A percentile compares a stretch with the other conserved stretches of the same genome.
Conservation (phyloP, 2,329 filamentous ascomycete genomes). For the Calonectria pauciramosa region DNA sequence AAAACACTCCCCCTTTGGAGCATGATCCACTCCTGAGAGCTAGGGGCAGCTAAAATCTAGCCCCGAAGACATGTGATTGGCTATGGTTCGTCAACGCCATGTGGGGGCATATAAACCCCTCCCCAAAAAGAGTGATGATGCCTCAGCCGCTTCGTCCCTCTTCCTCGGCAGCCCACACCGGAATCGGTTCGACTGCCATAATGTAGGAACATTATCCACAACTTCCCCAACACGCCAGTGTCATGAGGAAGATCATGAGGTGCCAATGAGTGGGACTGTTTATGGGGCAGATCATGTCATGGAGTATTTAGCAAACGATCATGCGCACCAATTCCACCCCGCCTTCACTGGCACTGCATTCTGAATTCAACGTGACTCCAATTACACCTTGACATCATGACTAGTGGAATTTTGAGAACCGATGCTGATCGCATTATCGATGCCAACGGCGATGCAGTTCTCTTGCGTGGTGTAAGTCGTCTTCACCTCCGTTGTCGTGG, state of each 20-base stretch:
- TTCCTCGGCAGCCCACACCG: no score
- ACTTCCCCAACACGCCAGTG: no score
- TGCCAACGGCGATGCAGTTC: constrained; percentile 56
- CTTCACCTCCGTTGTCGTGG: no score
- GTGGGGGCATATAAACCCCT: constrained; percentile 1
- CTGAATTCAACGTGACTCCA: neutral
- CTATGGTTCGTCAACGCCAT: neutral
- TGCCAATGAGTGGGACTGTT: neutral
- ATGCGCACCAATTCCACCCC: neutral
- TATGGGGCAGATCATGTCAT: neutral
- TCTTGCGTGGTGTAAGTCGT: constrained; percentile 52
- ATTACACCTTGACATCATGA: constrained; percentile 18
- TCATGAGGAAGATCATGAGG: neutral
- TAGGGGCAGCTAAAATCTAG: constrained; percentile 15
- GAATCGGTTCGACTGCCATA: no score
- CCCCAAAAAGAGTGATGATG: neutral
- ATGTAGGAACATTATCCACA: no score
- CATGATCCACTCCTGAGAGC: neutral
- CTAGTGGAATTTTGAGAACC: constrained; percentile 41
- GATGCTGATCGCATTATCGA: constrained; percentile 56
- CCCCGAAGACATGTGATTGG: constrained; percentile 1
- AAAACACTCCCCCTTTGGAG: constrained; percentile 17
- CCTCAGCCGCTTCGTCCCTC: no score
- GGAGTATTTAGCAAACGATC: neutral
- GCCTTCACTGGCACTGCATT: neutral